Percentiles rank a stretch among this genome's conserved stretches.
phyloP scores from a whole-genome alignment of 345 rosid species.

The Hirschfeldia incana region DNA sequence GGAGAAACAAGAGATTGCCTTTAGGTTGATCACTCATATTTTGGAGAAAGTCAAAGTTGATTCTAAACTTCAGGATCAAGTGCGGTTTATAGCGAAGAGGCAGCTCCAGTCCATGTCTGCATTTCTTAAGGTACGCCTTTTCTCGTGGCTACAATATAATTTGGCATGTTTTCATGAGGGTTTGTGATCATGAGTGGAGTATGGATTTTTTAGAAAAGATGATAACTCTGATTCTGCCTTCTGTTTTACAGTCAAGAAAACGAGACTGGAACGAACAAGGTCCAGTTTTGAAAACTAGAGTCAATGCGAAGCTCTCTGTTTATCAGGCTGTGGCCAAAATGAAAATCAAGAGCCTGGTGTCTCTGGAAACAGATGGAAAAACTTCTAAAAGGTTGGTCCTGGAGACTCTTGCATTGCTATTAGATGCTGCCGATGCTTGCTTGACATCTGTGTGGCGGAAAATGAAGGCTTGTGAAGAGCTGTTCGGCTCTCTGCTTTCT shows the following conservation, averaged over 20 bases:
- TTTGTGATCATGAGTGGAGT: conserved; percentile 14
- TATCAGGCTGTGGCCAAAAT: conserved; percentile 83
- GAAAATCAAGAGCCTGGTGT: conserved; percentile 71
- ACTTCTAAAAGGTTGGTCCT: conserved; percentile 81
- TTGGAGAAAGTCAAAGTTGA: conserved; percentile 69
- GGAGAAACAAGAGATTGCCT: conserved; percentile 92
- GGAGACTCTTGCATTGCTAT: conserved; percentile 78
- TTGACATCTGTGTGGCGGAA: conserved; percentile 91
- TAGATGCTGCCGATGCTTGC: conserved; percentile 95
- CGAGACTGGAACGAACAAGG: conserved; percentile 96
- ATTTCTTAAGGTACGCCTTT: conserved; percentile 76
- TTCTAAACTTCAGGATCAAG: conserved; percentile 71
- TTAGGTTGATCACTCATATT: conserved; percentile 74
- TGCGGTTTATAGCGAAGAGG: conserved; percentile 71
- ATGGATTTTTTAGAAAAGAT: conserved; percentile 21
- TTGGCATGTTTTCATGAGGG: conserved; percentile 9
- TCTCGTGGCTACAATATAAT: background rate
- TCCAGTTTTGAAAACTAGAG: conserved; percentile 71
- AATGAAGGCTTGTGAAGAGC: conserved; percentile 86
- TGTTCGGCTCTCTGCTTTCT: conserved; percentile 73
- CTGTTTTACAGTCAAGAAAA: conserved; percentile 73
- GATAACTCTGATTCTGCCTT: conserved; percentile 31
- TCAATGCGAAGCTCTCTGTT: conserved; percentile 75
- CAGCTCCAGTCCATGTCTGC: conserved; percentile 90
- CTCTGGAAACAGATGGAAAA: conserved; percentile 85